Conservation (phyloP, 768 basidiomycete species). For the Xanthoconium purpureum region DNA sequence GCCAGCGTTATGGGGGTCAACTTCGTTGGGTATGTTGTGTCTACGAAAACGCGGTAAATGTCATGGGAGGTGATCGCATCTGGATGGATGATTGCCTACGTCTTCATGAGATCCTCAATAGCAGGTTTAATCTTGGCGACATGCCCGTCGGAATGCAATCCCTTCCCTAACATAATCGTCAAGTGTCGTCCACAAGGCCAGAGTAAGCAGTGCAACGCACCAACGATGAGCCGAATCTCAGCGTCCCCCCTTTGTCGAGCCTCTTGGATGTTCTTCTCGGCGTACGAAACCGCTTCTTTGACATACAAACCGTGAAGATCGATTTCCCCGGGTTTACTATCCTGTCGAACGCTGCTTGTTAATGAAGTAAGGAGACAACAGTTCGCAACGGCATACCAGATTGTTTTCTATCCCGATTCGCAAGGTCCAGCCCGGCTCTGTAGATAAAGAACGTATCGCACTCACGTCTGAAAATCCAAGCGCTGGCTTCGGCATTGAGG, state of each 20-base stretch:
- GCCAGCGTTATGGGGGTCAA: slow-evolving; percentile 80
- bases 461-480: slow-evolving; percentile 80
- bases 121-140: slow-evolving; percentile 90
- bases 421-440: not conserved
- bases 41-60: slow-evolving; percentile 37
- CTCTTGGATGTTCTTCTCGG: slow-evolving; percentile 65
- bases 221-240: slow-evolving; percentile 80
- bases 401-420: slow-evolving; percentile 61
- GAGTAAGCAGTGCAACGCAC: slow-evolving; percentile 39
- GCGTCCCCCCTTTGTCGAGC: slow-evolving; percentile 62
- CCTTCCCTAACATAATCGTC: slow-evolving; percentile 56
- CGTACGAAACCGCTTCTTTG: slow-evolving; percentile 79
- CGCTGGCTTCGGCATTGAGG: slow-evolving; percentile 76
- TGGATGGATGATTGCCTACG: slow-evolving; percentile 41
- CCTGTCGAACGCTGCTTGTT: slow-evolving; percentile 34
- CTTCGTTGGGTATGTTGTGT: slow-evolving; percentile 63
- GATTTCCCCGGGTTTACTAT: slow-evolving; percentile 69
- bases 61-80: not conserved
- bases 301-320: slow-evolving; percentile 93
- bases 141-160: slow-evolving; percentile 74
- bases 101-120: slow-evolving; percentile 81
- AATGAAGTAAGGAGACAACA: not conserved
- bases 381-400: slow-evolving; percentile 39
- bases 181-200: not conserved
- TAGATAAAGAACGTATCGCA: slow-evolving; percentile 1